phyloP scores from a whole-genome alignment of 208 protist genomes.

The Wallacemonas sp. region DNA sequence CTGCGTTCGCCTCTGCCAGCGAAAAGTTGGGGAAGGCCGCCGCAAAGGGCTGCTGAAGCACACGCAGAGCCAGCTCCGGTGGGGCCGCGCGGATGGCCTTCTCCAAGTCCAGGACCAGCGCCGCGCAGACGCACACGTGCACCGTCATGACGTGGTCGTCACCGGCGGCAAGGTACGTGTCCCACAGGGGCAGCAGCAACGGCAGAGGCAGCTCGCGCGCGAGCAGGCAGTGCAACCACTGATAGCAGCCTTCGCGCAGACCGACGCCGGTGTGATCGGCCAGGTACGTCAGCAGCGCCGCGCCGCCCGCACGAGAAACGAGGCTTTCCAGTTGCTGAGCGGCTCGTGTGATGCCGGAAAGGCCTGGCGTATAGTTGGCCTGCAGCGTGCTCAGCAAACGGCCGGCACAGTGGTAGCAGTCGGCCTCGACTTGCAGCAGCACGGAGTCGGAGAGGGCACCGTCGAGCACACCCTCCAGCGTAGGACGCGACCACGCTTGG shows the following conservation, averaged over 20 bases:
- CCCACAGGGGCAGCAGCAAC: constrained; percentile 85
- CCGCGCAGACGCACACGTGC: constrained; percentile 90
- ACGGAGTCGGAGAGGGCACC: constrained; percentile 13
- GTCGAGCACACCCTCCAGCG: constrained; percentile 33
- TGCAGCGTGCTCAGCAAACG: constrained; percentile 87
- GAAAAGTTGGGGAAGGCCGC: background rate
- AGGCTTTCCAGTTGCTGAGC: constrained; percentile 65
- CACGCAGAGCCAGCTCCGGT: constrained; percentile 36
- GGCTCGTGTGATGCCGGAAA: constrained; percentile 82
- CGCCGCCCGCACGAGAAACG: constrained; percentile 21
- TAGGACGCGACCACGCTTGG: background rate
- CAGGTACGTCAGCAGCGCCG: constrained; percentile 25
- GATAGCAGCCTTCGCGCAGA: constrained; percentile 85
- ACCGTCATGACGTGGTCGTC: constrained; percentile 56
- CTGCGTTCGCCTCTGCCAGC: background rate
- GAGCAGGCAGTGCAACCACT: constrained; percentile 94
- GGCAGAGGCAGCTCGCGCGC: constrained; percentile 84
- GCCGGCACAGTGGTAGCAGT: constrained; percentile 91
- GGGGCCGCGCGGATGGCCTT: constrained; percentile 23
- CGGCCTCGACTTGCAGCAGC: constrained; percentile 85
- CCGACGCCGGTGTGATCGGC: constrained; percentile 35
- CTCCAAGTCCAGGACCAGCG: constrained; percentile 56
- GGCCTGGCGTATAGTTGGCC: constrained; percentile 89
- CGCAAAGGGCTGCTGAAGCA: constrained; percentile 41
- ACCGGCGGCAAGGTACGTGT: constrained; percentile 81